These are phyloP conservation scores for Ophiocordyceps polyrhachis-furcata DNA, from an alignment of 2,329 filamentous ascomycete genomes.

Conservation along the genomic window DNA sequence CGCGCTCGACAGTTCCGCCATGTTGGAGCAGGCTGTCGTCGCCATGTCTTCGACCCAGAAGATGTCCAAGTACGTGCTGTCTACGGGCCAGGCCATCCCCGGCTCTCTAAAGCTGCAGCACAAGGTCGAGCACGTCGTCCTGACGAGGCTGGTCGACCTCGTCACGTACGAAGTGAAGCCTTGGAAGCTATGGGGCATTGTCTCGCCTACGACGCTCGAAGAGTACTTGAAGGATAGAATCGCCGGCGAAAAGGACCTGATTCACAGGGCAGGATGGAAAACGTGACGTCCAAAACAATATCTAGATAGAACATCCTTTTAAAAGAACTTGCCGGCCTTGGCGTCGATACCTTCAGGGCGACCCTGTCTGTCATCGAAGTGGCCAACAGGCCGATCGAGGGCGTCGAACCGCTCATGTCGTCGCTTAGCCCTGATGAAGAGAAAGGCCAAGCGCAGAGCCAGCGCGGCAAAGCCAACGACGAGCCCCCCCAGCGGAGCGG, in stretches of 20 bases:
- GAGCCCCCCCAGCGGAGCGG: conserved; percentile 56
- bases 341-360: conserved; percentile 14
- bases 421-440: conserved; percentile 36
- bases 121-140: conserved; percentile 44
- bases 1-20: conserved; percentile 17
- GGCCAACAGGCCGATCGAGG: conserved; percentile 33
- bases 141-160: conserved; percentile 29
- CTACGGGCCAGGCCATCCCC: conserved; percentile 20
- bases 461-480: conserved; percentile 52
- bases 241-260: conserved; percentile 14
- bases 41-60: conserved; percentile 37
- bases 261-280: conserved; percentile 2
- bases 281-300: background rate
- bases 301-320: conserved; percentile 2
- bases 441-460: conserved; percentile 35
- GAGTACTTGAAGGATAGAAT: conserved; percentile 17
- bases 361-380: conserved; percentile 5
- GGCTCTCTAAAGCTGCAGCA: conserved; percentile 31
- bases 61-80: conserved; percentile 21
- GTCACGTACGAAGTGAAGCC: conserved; percentile 26
- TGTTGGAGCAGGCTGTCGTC: conserved; percentile 37
- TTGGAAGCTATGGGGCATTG: conserved; percentile 50
- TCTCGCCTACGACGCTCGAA: conserved; percentile 32
- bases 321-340: conserved; percentile 36
- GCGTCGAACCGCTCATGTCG: conserved; percentile 47